Conservation (phyloP, 2,329 filamentous ascomycete genomes). For the Clonostachys solani region DNA sequence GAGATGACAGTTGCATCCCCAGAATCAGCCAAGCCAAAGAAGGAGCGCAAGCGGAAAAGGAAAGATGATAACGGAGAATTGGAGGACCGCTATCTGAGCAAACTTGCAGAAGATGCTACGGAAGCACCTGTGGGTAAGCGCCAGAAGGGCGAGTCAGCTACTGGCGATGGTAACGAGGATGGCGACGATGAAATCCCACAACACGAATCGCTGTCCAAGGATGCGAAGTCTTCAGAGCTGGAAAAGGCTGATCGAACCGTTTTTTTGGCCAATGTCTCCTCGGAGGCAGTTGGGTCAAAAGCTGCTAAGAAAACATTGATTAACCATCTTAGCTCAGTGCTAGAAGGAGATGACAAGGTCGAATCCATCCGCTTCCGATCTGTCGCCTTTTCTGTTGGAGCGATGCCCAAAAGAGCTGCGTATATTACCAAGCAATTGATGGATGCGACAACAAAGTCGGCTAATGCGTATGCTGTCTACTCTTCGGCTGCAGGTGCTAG, state of each 20-base stretch:
- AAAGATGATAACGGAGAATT: slow-evolving; percentile 65
- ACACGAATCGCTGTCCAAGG: slow-evolving; percentile 53
- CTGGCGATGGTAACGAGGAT: slow-evolving; percentile 37
- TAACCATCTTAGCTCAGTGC: slow-evolving; percentile 72
- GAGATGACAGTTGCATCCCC: slow-evolving; percentile 23
- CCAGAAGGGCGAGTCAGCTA: slow-evolving; percentile 35
- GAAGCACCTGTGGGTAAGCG: slow-evolving; percentile 53
- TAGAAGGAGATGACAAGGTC: slow-evolving; percentile 65
- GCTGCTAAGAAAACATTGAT: slow-evolving; percentile 73
- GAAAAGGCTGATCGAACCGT: slow-evolving; percentile 88
- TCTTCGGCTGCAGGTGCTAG: slow-evolving; percentile 70
- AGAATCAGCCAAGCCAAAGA: slow-evolving; percentile 25
- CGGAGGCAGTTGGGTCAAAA: slow-evolving; percentile 77
- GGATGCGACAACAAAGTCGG: slow-evolving; percentile 85
- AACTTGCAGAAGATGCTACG: slow-evolving; percentile 48
- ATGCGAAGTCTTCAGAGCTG: slow-evolving; percentile 57
- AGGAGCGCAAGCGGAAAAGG: slow-evolving; percentile 61
- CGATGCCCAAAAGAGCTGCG: slow-evolving; percentile 88
- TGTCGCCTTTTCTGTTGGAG: slow-evolving; percentile 72
- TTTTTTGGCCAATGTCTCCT: slow-evolving; percentile 89
- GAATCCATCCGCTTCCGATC: slow-evolving; percentile 94
- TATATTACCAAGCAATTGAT: slow-evolving; percentile 89
- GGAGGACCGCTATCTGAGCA: slow-evolving; percentile 66
- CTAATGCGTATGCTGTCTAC: slow-evolving; percentile 93
- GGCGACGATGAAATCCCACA: slow-evolving; percentile 38